These are phyloP conservation scores for Solanum arcanum DNA, from an alignment of 257 asterid genomes.

Conservation along the genomic window DNA sequence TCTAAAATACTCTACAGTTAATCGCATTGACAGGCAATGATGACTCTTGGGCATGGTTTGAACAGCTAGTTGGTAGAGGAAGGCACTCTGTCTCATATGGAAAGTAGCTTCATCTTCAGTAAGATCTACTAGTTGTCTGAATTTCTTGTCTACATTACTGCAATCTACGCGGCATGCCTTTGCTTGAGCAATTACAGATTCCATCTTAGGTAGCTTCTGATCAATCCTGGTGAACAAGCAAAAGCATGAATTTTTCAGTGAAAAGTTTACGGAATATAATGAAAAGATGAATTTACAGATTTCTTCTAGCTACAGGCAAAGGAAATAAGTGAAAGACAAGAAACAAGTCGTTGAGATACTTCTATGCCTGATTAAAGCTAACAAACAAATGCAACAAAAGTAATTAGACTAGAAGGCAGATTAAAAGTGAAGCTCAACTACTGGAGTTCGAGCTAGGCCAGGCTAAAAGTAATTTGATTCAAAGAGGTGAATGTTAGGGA, in stretches of 20 bases:
- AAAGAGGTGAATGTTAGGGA: background rate
- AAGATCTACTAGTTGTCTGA: conserved; percentile 84
- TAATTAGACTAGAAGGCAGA: background rate
- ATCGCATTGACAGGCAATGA: conserved; percentile 88
- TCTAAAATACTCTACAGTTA: conserved; percentile 86
- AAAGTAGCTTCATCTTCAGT: conserved; percentile 95
- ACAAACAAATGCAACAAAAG: background rate
- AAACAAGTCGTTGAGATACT: background rate
- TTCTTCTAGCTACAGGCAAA: background rate
- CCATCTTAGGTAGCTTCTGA: conserved; percentile 62
- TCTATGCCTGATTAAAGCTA: background rate
- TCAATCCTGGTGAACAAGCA: conserved; percentile 40
- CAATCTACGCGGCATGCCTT: conserved; percentile 79
- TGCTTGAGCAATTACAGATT: conserved; percentile 58
- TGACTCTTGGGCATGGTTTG: conserved; percentile 97
- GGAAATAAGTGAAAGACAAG: background rate
- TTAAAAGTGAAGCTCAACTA: background rate
- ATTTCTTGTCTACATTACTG: conserved; percentile 89
- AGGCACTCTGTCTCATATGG: conserved; percentile 96
- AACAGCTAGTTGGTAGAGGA: conserved; percentile 91
- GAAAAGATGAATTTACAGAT: background rate
- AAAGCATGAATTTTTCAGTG: background rate
- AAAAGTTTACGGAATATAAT: background rate
- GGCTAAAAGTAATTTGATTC: background rate
- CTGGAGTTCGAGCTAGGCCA: background rate